phyloP scores from a whole-genome alignment of 495 filamentous ascomycete genomes.

The Penicilliopsis zonata region DNA sequence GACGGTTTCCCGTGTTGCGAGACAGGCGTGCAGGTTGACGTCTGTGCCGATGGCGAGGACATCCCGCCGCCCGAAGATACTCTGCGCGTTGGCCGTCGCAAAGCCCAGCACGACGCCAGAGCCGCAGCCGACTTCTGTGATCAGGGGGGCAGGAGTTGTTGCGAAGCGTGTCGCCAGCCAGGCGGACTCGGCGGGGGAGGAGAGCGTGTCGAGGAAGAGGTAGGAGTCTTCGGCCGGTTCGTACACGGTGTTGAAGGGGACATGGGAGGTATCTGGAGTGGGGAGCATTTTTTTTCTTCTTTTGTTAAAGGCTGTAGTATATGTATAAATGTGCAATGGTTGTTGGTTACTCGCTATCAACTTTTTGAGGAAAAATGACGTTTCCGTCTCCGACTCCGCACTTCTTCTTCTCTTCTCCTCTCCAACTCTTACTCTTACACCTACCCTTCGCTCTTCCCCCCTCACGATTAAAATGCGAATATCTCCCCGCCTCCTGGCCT shows the following conservation, averaged over 20 bases:
- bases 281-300: slow-evolving; percentile 55
- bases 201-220: slow-evolving; percentile 85
- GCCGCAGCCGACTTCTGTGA: slow-evolving; percentile 82
- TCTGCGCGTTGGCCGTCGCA: slow-evolving; percentile 56
- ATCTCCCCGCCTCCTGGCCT: slow-evolving; percentile 30
- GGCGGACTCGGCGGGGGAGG: slow-evolving; percentile 52
- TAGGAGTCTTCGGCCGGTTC: slow-evolving; percentile 93
- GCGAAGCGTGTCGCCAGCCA: slow-evolving; percentile 55
- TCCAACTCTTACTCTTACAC: too few relatives aligned
- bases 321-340: too few relatives aligned
- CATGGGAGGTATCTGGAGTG: slow-evolving; percentile 84
- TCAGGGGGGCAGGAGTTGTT: slow-evolving; percentile 31
- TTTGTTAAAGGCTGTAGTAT: too few relatives aligned
- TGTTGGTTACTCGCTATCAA: too few relatives aligned
- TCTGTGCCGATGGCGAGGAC: slow-evolving; percentile 66
- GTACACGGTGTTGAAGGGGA: slow-evolving; percentile 76
- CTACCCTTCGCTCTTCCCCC: too few relatives aligned
- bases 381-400: too few relatives aligned
- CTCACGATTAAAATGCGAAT: slow-evolving; percentile 7
- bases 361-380: too few relatives aligned
- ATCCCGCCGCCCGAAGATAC: slow-evolving; percentile 61
- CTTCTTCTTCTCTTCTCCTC: too few relatives aligned
- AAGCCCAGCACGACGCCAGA: slow-evolving; percentile 89
- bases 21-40: slow-evolving; percentile 70
- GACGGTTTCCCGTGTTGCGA: slow-evolving; percentile 52